Base-by-base conservation (phyloP, 2,329 filamentous ascomycete genomes). In the Capronia epimyces region DNA sequence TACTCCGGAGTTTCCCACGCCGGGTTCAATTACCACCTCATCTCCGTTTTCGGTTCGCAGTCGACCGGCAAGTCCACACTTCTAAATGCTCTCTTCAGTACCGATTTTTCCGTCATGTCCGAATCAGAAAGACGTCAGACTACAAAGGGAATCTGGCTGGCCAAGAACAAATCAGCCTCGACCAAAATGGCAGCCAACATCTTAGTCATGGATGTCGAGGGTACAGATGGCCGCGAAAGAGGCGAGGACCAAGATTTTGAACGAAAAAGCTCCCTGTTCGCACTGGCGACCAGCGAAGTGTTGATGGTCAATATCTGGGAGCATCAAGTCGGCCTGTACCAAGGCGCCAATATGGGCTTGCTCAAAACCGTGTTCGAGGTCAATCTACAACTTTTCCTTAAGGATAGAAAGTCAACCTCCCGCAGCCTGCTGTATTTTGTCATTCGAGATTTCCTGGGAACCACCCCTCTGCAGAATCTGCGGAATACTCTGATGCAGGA, bases 271-370 rank as follows among this genome's bases (percentile, higher is more conserved):
- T 93, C 93, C 20, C 79, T 98, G 16, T 98, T 98, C 71, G 93
- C 93, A 45, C 79, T 98, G 64, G 93, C 93, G 43, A 98, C 93
- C 15, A 97, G 91, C 68, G 93, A 98, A 74, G 91, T 98, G 46
- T 78, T 98, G 62, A 94, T 98, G 66, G 86, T 98, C 70, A 98
- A 98, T 67, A 95, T 98, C 60, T 98, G 93, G 93, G 93, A 98
- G 71, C 91, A 96, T 69, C 93, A 98, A 71, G 93, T 98, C 56
- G 93, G 93, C 42, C 71, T 98, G 68, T 98, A 98, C 67, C 91
- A 98, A 72, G 93, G 93, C 50, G 93, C 93, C 63, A 98, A 98
- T 69, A 98, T 98, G 93, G 93, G 93, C 7, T 72, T 98, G 63
- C 76, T 98, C 64, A 98, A 98, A 79, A 98, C 94, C 0, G 93